phyloP scores from a whole-genome alignment of 805 yeast genomes.

The Danielia oregonensis region DNA sequence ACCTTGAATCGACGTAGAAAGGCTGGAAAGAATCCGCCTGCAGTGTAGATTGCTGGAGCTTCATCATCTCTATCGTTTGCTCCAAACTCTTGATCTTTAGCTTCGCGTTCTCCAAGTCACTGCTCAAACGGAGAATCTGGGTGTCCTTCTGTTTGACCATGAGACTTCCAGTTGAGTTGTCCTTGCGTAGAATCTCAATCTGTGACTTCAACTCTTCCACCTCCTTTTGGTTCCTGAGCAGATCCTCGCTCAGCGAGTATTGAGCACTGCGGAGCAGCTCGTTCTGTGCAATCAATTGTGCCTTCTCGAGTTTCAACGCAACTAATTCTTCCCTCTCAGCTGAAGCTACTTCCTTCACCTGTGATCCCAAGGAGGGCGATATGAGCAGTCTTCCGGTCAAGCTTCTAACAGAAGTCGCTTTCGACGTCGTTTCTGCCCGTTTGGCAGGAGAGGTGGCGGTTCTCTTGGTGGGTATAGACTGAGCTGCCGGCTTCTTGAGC shows the following conservation, averaged over 20 bases:
- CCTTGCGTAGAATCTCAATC: constrained; percentile 44
- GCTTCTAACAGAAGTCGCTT: constrained; percentile 26
- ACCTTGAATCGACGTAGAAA: constrained; percentile 1
- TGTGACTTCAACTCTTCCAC: constrained; percentile 21
- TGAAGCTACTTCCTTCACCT: constrained; percentile 5
- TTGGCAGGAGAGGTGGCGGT: constrained; percentile 70
- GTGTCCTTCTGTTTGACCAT: constrained; percentile 65
- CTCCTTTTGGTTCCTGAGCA: constrained; percentile 22
- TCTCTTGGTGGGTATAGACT: constrained; percentile 58
- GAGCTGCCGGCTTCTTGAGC: constrained; percentile 6
- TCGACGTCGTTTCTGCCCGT: constrained; percentile 29
- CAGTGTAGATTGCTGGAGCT: constrained; percentile 21
- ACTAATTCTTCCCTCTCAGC: constrained; percentile 46
- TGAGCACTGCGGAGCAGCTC: constrained; percentile 20
- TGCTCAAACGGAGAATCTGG: constrained; percentile 54
- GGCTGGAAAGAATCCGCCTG: constrained; percentile 6
- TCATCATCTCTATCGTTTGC: constrained; percentile 33
- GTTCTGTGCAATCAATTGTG: constrained; percentile 33
- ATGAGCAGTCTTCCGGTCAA: constrained; percentile 43
- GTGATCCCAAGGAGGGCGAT: constrained; percentile 13
- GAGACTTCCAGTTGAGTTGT: constrained; percentile 48
- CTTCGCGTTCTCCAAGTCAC: constrained; percentile 59
- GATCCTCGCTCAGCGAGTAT: constrained; percentile 23
- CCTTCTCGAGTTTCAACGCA: constrained; percentile 51
- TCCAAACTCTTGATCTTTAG: constrained; percentile 52